A percentile compares a stretch with the other conserved stretches of the same genome.
Conservation (phyloP, 257 asterid genomes). For the Forsythia viridissima region DNA sequence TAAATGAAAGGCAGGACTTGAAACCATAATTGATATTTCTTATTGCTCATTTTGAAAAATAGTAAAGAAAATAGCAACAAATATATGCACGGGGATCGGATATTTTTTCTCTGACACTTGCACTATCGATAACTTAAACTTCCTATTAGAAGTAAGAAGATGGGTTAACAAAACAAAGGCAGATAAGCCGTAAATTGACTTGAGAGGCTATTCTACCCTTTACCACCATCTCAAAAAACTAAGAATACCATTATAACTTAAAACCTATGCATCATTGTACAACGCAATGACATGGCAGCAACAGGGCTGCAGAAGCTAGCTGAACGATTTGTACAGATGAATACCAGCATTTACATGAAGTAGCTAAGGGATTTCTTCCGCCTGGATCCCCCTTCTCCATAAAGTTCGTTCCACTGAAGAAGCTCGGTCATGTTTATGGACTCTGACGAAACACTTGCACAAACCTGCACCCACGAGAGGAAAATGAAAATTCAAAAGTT, state of each 20-base stretch:
- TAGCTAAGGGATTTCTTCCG: conserved; percentile 51
- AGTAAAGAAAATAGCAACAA: neutral
- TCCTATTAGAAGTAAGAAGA: conserved; percentile 2
- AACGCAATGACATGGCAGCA: neutral
- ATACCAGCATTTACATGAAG: conserved; percentile 43
- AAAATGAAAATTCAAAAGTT: neutral
- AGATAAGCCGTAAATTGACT: neutral
- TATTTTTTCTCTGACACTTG: neutral
- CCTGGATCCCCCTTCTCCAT: conserved; percentile 60
- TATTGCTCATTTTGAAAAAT: neutral
- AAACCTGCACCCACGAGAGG: conserved; percentile 35
- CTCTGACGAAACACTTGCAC: conserved; percentile 62
- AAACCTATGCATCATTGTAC: neutral
- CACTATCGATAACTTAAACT: neutral
- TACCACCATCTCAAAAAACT: neutral
- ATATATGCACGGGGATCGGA: neutral
- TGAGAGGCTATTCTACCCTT: conserved; percentile 4
- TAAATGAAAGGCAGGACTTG: neutral
- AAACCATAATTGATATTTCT: neutral
- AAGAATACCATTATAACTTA: neutral
- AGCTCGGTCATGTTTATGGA: conserved; percentile 56
- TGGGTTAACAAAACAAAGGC: neutral
- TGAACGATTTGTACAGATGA: conserved; percentile 4
- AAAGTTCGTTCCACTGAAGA: conserved; percentile 54
- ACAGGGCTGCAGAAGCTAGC: too few relatives aligned